These are phyloP conservation scores for Fragaria ananassa DNA, from an alignment of 306 rosid species.

Conservation along the genomic window DNA sequence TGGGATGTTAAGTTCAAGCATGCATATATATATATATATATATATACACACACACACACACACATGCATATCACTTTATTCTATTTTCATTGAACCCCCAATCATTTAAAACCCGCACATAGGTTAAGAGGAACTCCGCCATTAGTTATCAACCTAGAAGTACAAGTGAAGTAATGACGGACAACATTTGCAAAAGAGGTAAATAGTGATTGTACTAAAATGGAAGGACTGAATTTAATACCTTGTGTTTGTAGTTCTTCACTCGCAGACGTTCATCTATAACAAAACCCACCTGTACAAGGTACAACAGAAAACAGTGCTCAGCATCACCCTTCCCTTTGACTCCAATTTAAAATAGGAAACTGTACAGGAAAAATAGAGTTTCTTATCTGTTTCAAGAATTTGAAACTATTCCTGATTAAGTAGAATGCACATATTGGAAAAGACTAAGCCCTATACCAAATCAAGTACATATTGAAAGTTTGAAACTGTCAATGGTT, in stretches of 20 bases:
- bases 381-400: neutral
- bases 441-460: neutral
- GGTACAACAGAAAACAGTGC: conserved; percentile 18
- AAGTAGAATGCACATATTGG: neutral
- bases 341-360: neutral
- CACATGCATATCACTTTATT: too few relatives aligned
- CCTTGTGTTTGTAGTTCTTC: conserved; percentile 78
- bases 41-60: too few relatives aligned
- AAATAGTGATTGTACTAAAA: neutral
- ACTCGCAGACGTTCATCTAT: conserved; percentile 86
- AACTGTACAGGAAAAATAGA: neutral
- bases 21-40: too few relatives aligned
- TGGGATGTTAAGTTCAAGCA: conserved; percentile 1
- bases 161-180: neutral
- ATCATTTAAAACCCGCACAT: neutral
- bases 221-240: conserved; percentile 20
- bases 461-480: neutral
- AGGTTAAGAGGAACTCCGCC: neutral
- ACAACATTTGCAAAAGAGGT: neutral
- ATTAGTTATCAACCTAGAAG: neutral
- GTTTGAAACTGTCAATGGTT: neutral
- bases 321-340: neutral
- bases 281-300: conserved; percentile 74
- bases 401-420: neutral
- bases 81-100: neutral